Evolutionary conservation across 768 basidiomycete species (phyloP).

Genomic region (Pisolithus tinctorius): DNA sequence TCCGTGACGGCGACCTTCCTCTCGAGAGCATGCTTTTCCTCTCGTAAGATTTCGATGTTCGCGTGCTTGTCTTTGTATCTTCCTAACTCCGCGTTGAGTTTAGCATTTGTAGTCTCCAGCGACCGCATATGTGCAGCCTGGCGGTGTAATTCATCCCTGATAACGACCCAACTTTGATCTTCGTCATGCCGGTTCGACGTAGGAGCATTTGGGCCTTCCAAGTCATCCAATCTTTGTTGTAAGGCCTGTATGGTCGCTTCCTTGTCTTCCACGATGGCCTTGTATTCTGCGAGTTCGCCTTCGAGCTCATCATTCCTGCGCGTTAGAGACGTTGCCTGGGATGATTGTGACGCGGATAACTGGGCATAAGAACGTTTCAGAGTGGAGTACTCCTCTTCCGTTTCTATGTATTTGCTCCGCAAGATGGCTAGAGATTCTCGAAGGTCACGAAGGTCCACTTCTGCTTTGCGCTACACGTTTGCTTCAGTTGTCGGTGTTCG

Average conservation of each 20-base stretch:
- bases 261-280: conserved; percentile 36
- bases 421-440: conserved; percentile 43
- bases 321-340: conserved; percentile 42
- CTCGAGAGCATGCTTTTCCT: conserved; percentile 66
- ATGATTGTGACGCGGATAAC: conserved; percentile 42
- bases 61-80: conserved; percentile 48
- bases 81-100: conserved; percentile 46
- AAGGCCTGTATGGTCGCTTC: conserved; percentile 36
- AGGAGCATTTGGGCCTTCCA: conserved; percentile 29
- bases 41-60: conserved; percentile 62
- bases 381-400: conserved; percentile 47
- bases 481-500: background rate
- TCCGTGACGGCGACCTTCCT: conserved; percentile 44
- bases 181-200: conserved; percentile 25
- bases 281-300: conserved; percentile 39
- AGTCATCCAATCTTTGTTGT: conserved; percentile 43
- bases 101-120: conserved; percentile 54
- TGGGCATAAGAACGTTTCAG: conserved; percentile 45
- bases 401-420: conserved; percentile 53
- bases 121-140: conserved; percentile 56
- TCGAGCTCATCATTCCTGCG: conserved; percentile 42
- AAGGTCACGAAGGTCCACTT: conserved; percentile 46
- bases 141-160: conserved; percentile 62
- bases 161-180: conserved; percentile 53
- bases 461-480: conserved; percentile 36